phyloP scores from a whole-genome alignment of 345 rosid species.

The Anastatica hierochuntica region DNA sequence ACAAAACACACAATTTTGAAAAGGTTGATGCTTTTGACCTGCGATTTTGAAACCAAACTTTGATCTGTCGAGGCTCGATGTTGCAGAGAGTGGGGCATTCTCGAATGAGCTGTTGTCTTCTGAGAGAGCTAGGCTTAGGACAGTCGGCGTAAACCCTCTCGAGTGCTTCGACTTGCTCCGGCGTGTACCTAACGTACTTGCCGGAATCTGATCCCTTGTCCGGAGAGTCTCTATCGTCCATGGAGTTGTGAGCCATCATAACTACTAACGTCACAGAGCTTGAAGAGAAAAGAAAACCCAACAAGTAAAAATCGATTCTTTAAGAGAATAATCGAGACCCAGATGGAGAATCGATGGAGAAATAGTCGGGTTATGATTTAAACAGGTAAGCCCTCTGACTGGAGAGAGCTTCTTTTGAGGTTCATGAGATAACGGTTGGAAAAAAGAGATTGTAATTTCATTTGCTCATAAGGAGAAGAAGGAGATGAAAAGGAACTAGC shows the following conservation, averaged over 20 bases:
- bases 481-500: not conserved
- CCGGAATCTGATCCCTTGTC: conserved; percentile 30
- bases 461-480: not conserved
- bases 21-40: not conserved
- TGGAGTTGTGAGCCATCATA: conserved; percentile 28
- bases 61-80: conserved; percentile 30
- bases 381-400: conserved; percentile 35
- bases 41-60: conserved; percentile 36
- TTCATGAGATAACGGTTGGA: conserved; percentile 35
- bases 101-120: conserved; percentile 28
- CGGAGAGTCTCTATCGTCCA: conserved; percentile 30
- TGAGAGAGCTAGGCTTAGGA: conserved; percentile 28
- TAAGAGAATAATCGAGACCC: not conserved
- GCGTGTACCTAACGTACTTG: conserved; percentile 30
- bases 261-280: not conserved
- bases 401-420: conserved; percentile 39
- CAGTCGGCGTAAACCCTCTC: conserved; percentile 33
- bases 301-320: not conserved
- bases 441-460: not conserved
- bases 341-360: not conserved
- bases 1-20: no score
- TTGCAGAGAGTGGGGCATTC: conserved; percentile 31
- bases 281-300: no score
- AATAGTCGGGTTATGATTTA: conserved; percentile 22
- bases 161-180: conserved; percentile 31